phyloP scores from a whole-genome alignment of 2,329 filamentous ascomycete species.

The Fusarium sp. region DNA sequence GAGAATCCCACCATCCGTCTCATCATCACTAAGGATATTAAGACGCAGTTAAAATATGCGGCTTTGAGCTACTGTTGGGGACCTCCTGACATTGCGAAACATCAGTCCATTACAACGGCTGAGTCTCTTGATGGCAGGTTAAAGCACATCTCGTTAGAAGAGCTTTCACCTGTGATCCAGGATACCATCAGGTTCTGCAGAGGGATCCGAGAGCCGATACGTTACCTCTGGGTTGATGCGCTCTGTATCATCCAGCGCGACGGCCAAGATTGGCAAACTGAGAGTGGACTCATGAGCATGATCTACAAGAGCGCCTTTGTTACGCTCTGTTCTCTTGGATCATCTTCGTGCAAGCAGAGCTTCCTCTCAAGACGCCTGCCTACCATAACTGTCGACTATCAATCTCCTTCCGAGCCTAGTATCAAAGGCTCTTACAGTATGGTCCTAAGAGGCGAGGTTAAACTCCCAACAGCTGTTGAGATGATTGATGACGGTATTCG shows the following conservation, averaged over 20 bases:
- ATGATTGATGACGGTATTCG: neutral
- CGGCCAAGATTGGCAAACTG: neutral
- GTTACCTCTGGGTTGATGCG: slow-evolving; percentile 18
- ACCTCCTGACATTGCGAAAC: neutral
- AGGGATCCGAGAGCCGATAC: neutral
- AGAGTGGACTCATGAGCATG: neutral
- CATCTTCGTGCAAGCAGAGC: neutral
- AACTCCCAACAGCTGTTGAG: neutral
- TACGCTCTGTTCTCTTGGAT: neutral
- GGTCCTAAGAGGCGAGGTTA: neutral
- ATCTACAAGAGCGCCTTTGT: neutral
- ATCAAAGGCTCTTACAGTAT: neutral
- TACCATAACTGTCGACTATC: neutral
- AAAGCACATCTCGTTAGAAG: neutral
- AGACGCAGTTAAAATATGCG: neutral
- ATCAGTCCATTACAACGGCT: neutral
- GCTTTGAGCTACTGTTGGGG: slow-evolving; percentile 3
- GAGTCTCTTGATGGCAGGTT: neutral
- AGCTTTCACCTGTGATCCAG: neutral
- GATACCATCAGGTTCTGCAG: neutral
- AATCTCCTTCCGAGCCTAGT: neutral
- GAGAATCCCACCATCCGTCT: neutral
- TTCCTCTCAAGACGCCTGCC: neutral
- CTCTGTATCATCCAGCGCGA: slow-evolving; percentile 14
- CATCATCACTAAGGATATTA: neutral